Evolutionary conservation across 176 grass and related monocot genomes (phyloP).

Genomic region (Neostapfia colusana): DNA sequence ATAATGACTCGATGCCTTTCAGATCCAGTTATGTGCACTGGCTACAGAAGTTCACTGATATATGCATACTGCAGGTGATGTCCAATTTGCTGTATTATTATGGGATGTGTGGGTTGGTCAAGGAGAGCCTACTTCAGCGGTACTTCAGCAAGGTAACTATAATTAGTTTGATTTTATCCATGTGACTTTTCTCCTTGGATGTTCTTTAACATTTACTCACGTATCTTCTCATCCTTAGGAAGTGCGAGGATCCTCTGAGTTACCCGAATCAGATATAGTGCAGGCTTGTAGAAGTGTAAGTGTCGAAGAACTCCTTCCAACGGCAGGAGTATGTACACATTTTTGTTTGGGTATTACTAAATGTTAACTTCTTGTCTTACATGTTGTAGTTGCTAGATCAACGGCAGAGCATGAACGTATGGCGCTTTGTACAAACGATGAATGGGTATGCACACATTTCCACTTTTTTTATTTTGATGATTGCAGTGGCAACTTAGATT

Average conservation of each 20-base stretch:
- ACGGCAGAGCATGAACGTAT: constrained; percentile 79
- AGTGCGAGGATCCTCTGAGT: constrained; percentile 75
- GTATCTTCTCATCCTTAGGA: constrained; percentile 54
- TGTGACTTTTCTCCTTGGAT: constrained; percentile 25
- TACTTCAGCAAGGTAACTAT: constrained; percentile 90
- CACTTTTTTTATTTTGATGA: constrained; percentile 11
- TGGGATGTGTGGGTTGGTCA: constrained; percentile 89
- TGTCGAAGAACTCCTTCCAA: not conserved
- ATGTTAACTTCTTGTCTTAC: constrained; percentile 18
- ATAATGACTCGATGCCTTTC: no score
- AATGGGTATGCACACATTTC: constrained; percentile 52
- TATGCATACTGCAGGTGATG: no score
- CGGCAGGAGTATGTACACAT: no score
- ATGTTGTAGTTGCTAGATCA: constrained; percentile 80
- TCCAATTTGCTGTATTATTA: constrained; percentile 98
- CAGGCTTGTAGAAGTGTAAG: constrained; percentile 94
- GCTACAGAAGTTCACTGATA: no score
- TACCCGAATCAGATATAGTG: constrained; percentile 93
- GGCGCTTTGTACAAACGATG: constrained; percentile 87
- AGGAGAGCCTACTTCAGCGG: constrained; percentile 85
- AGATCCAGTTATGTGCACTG: no score
- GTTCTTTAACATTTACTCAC: constrained; percentile 30
- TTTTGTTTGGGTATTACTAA: constrained; percentile 35
- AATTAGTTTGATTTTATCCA: constrained; percentile 7
- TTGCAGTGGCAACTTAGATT: constrained; percentile 3